A percentile compares a stretch with the other conserved stretches of the same genome.
Evolutionary conservation across 2,329 filamentous ascomycete species (phyloP).

Genomic region (Myriangium duriaei): DNA sequence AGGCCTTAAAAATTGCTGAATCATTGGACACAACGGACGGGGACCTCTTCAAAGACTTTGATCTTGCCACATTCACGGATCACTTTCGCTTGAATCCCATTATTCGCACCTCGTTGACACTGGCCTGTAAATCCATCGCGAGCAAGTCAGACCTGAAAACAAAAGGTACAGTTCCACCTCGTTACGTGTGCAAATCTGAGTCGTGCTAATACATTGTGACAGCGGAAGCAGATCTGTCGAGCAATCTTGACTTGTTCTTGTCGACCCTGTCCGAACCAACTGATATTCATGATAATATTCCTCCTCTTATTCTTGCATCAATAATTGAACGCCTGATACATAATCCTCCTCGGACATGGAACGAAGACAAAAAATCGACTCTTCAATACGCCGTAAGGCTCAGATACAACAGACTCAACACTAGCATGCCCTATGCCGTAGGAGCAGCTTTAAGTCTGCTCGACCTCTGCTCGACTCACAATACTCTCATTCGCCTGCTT

Average conservation of each 20-base stretch:
- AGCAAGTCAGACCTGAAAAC: conserved; percentile 69
- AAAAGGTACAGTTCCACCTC: conserved; percentile 55
- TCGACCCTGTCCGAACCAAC: conserved; percentile 56
- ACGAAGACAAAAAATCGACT: conserved; percentile 59
- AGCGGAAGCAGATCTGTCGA: conserved; percentile 85
- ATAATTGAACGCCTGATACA: conserved; percentile 80
- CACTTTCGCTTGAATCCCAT: conserved; percentile 89
- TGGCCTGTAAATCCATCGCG: conserved; percentile 70
- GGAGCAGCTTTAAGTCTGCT: conserved; percentile 58
- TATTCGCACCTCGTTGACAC: conserved; percentile 72
- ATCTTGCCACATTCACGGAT: conserved; percentile 88
- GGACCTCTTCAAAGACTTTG: conserved; percentile 90
- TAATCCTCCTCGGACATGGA: conserved; percentile 76
- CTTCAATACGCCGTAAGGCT: conserved; percentile 52
- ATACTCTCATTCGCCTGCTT: conserved; percentile 51
- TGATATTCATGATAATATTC: conserved; percentile 45
- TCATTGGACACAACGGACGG: conserved; percentile 82
- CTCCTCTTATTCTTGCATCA: conserved; percentile 57
- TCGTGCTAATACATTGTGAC: conserved; percentile 3
- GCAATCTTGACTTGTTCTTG: conserved; percentile 65
- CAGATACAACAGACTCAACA: conserved; percentile 53
- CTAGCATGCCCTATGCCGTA: conserved; percentile 56
- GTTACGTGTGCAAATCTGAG: background rate
- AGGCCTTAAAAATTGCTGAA: conserved; percentile 84
- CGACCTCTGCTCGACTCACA: conserved; percentile 45